Evolutionary conservation across 345 rosid species (phyloP), one percentile per base, ranked within the genome.

Genomic region (Arabis alpina): DNA sequence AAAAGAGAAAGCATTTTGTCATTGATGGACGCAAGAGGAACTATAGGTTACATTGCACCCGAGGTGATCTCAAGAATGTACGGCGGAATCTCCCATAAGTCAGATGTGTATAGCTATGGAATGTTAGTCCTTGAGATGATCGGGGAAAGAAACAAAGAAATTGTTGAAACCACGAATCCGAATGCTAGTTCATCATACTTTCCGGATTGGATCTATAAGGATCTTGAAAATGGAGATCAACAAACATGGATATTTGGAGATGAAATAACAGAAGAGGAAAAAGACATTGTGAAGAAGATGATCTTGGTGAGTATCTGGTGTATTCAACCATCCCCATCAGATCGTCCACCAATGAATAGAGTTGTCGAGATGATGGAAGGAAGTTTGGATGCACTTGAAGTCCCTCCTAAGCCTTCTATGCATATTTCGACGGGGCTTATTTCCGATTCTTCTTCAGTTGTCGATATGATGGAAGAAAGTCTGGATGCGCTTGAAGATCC

Each of bases 41-140:
- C 87, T 0, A 12, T 32, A 2, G 84, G 87, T 2, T 83, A 83
- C 53, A 80, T 78, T 25, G 86, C 86, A n/a, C 80, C 82, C 0
- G 80, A 80, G 41, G 70, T 83, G 14, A 58, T 73, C 6, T 54
- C 60, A 11, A 54, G 79, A 57, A 66, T 51, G 60, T 61, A 79
- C 10, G 82, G 84, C 1, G 41, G 49, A 48, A 77, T 43, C 2
- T 81, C 82, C 10, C 52, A 79, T 53, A 77, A 83, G 28, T 79
- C 79, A 0, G 80, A 83, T 65, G 79, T 77, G 1, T 83, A 83
- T 2, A 81, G 85, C 37, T 81, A 75, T 13, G 83, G 83, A 61
- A 83, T 79, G 82, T 67, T 83, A 62, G 74, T 79, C 44, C 64
- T 79, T 2, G 68, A 79, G 43, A 79, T 83, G 78, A 66, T 81